Conservation (phyloP, 2,329 filamentous ascomycete genomes). For the Chalaropsis thielavioides region DNA sequence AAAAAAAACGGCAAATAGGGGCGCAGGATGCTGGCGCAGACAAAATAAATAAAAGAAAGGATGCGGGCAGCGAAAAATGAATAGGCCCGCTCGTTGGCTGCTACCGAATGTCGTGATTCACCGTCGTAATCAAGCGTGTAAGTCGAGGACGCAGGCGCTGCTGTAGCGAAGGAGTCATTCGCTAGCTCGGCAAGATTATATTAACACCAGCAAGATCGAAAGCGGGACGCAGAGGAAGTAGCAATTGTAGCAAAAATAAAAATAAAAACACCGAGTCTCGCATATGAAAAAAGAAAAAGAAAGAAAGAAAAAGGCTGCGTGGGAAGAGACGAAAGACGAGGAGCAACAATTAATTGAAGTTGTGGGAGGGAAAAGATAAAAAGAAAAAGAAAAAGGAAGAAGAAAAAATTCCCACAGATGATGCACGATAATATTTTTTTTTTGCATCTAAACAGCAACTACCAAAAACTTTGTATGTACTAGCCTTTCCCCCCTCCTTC, state of each 20-base stretch:
- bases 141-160: neutral
- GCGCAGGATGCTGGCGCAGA: neutral
- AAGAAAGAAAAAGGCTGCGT: neutral
- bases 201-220: neutral
- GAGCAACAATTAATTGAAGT: neutral
- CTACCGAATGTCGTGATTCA: neutral
- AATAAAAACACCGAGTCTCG: neutral
- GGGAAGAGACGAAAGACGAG: no score
- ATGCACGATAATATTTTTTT: constrained; percentile 6
- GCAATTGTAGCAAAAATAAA: neutral
- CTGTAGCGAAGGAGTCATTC: neutral
- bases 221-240: neutral
- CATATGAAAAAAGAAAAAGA: neutral
- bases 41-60: neutral
- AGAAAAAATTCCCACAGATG: neutral
- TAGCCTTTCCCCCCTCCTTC: neutral
- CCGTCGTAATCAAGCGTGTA: neutral
- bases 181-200: neutral
- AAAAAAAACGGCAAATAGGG: neutral
- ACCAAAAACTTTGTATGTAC: constrained; percentile 1
- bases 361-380: neutral
- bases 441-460: neutral
- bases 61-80: neutral
- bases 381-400: neutral
- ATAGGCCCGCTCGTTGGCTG: neutral